Evolutionary conservation across 441 rosid genomes (phyloP).

Genomic region (Eugenia klotzschiana): DNA sequence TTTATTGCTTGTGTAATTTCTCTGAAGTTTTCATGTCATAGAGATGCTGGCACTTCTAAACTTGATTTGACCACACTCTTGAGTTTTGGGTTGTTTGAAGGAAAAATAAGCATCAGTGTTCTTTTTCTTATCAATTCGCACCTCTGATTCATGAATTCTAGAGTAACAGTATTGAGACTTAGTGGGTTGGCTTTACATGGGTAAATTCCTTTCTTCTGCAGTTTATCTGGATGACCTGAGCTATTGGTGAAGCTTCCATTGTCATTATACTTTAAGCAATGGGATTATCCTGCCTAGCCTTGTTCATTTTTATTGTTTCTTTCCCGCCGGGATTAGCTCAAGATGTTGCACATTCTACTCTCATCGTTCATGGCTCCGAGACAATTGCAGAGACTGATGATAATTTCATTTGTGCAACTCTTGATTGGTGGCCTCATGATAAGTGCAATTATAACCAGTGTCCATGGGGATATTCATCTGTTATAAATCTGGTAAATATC

Average conservation of each 20-base stretch:
- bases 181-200: not conserved
- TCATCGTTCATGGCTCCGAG: conserved; percentile 39
- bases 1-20: not conserved
- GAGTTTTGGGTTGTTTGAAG: not conserved
- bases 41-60: not conserved
- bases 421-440: conserved; percentile 99
- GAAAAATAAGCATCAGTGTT: not conserved
- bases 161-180: not conserved
- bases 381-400: conserved; percentile 54
- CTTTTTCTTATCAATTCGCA: not conserved
- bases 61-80: not conserved
- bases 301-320: conserved; percentile 22
- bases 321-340: conserved; percentile 32
- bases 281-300: conserved; percentile 19
- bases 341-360: conserved; percentile 22
- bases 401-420: conserved; percentile 76
- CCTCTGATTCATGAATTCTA: not conserved
- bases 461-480: conserved; percentile 86
- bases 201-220: conserved; percentile 1
- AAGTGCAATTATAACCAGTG: conserved; percentile 85
- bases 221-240: conserved; percentile 11
- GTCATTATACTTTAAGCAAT: conserved; percentile 11
- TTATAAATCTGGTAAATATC: conserved; percentile 45
- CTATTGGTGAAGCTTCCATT: conserved; percentile 1
- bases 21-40: not conserved